Percentiles rank a stretch among this genome's conserved stretches.
Evolutionary conservation across 495 filamentous ascomycete species (phyloP).

Genomic region (Tuber melanosporum): DNA sequence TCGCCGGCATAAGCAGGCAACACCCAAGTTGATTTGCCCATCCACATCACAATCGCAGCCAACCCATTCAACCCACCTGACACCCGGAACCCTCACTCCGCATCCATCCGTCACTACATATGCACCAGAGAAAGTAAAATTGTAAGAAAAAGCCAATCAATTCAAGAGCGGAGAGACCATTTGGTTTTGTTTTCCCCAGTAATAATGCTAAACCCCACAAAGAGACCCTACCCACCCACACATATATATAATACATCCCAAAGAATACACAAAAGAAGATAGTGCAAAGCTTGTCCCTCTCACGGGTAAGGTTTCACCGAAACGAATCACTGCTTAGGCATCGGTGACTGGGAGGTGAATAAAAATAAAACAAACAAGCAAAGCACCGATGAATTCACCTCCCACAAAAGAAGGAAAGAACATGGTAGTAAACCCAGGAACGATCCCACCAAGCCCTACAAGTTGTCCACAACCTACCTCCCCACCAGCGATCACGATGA

Average conservation of each 20-base stretch:
- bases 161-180: slow-evolving; percentile 3
- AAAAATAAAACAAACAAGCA: not conserved
- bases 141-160: not conserved
- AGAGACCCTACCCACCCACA: not conserved
- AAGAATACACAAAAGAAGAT: not conserved
- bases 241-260: not conserved
- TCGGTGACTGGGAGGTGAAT: not conserved
- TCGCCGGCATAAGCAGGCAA: not conserved
- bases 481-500: not conserved
- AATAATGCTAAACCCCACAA: not conserved
- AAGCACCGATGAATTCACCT: not conserved
- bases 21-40: not conserved
- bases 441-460: not conserved
- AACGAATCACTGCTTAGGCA: not conserved
- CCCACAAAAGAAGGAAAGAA: not conserved
- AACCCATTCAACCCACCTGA: not conserved
- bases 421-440: not conserved
- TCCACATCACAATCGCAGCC: not conserved
- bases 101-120: not conserved
- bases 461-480: not conserved
- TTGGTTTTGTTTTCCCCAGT: not conserved
- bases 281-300: not conserved
- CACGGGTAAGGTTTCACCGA: not conserved
- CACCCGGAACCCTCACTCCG: not conserved
- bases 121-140: not conserved